A percentile compares a stretch with the other conserved stretches of the same genome.
Evolutionary conservation across 192 early-diverging fungal species (phyloP).

Genomic region (Backusella australiensis): DNA sequence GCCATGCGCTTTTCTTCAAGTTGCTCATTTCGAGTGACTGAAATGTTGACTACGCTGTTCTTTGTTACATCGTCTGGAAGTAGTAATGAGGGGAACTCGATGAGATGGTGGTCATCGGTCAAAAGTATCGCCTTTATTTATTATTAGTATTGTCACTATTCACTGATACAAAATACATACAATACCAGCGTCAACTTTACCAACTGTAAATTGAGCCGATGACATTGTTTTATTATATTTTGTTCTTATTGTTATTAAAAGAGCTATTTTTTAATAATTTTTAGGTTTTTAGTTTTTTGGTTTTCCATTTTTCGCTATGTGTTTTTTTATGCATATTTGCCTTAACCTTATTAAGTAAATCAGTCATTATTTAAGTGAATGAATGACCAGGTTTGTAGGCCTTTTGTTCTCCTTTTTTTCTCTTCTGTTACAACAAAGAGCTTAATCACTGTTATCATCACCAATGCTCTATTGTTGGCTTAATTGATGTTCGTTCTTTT

Average conservation of each 20-base stretch:
- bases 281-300: neutral
- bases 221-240: slow-evolving; percentile 18
- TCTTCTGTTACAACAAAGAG: neutral
- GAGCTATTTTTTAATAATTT: too few species aligned
- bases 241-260: too few species aligned
- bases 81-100: slow-evolving; percentile 96
- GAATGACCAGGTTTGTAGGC: neutral
- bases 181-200: slow-evolving; percentile 94
- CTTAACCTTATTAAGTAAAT: neutral
- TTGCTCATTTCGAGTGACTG: slow-evolving; percentile 86
- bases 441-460: neutral
- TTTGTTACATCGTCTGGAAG: slow-evolving; percentile 89
- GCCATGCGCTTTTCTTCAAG: slow-evolving; percentile 79
- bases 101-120: slow-evolving; percentile 96
- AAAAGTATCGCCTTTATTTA: slow-evolving; percentile 72
- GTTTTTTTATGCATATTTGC: neutral
- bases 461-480: too few species aligned
- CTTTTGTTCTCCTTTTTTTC: neutral
- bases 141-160: neutral
- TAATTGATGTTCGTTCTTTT: neutral
- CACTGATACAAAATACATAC: slow-evolving; percentile 30
- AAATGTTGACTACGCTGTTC: slow-evolving; percentile 94
- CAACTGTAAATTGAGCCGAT: slow-evolving; percentile 80
- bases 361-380: neutral
- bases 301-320: neutral